Evolutionary conservation across 352 stramenopile genomes (phyloP).

Genomic region (Heterotrichella gracilis): DNA sequence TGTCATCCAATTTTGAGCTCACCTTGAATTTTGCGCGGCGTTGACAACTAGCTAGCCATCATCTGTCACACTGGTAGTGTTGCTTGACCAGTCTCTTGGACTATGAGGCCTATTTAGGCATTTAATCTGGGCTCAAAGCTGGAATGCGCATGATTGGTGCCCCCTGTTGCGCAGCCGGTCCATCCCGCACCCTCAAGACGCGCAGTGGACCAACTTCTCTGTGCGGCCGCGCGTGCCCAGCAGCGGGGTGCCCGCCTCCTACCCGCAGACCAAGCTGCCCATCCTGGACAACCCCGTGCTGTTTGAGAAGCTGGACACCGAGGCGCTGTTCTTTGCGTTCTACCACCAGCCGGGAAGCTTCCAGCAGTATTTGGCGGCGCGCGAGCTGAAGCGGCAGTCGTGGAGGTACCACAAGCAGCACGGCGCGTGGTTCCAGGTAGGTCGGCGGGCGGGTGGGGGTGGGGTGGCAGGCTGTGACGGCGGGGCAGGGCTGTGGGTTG

Average conservation of each 20-base stretch:
- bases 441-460: too few relatives aligned
- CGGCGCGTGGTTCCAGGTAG: constrained; percentile 99
- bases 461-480: too few relatives aligned
- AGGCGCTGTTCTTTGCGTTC: constrained; percentile 97
- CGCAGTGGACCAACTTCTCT: too few relatives aligned
- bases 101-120: background rate
- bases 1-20: too few relatives aligned
- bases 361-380: constrained; percentile 83
- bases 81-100: background rate
- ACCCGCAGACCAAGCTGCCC: constrained; percentile 27
- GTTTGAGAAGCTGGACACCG: constrained; percentile 82
- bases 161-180: too few relatives aligned
- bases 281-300: constrained; percentile 56
- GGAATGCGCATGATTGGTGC: background rate
- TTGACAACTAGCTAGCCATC: too few relatives aligned
- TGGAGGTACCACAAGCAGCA: constrained; percentile 99
- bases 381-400: constrained; percentile 81
- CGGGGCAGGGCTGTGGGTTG: too few relatives aligned
- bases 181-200: too few relatives aligned
- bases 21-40: too few relatives aligned
- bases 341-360: constrained; percentile 95
- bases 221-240: background rate
- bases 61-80: too few relatives aligned
- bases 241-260: constrained; percentile 9
- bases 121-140: background rate